These are phyloP conservation scores for Calonectria leucothoes DNA, from an alignment of 2,329 filamentous ascomycete species.

Conservation along the genomic window DNA sequence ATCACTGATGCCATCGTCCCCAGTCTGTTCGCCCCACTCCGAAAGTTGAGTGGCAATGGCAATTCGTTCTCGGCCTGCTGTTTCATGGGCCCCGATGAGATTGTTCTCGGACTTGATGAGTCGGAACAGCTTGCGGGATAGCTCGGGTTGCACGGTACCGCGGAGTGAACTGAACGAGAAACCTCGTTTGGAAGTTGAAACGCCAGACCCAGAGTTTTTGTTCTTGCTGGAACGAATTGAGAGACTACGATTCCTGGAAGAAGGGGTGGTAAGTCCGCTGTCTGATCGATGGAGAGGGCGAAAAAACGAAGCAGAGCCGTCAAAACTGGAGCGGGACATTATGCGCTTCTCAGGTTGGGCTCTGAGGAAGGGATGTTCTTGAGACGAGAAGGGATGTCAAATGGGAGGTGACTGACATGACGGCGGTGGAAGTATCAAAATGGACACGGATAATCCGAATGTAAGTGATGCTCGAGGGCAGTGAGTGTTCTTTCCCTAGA, in stretches of 20 bases:
- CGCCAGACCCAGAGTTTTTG: conserved; percentile 51
- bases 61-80: conserved; percentile 84
- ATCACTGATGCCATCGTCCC: conserved; percentile 88
- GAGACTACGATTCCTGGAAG: conserved; percentile 76
- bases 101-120: conserved; percentile 97
- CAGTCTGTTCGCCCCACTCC: conserved; percentile 94
- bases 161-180: conserved; percentile 91
- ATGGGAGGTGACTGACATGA: conserved; percentile 32
- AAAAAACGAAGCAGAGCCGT: conserved; percentile 39
- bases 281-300: conserved; percentile 32
- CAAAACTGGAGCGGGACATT: conserved; percentile 50
- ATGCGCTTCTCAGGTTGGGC: neutral
- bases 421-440: conserved; percentile 11
- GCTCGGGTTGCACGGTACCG: conserved; percentile 85
- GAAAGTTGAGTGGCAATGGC: conserved; percentile 91
- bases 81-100: conserved; percentile 85
- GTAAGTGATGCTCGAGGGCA: neutral
- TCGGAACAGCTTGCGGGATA: conserved; percentile 88
- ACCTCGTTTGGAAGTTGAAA: conserved; percentile 67
- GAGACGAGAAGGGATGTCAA: neutral
- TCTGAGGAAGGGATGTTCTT: neutral
- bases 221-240: conserved; percentile 76
- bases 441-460: conserved; percentile 7
- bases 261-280: conserved; percentile 41
- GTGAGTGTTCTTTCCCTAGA: conserved; percentile 29